Evolutionary conservation across 352 stramenopile species (phyloP), one percentile per base, ranked within the genome.

Genomic region (Phytopythium oedochilum): DNA sequence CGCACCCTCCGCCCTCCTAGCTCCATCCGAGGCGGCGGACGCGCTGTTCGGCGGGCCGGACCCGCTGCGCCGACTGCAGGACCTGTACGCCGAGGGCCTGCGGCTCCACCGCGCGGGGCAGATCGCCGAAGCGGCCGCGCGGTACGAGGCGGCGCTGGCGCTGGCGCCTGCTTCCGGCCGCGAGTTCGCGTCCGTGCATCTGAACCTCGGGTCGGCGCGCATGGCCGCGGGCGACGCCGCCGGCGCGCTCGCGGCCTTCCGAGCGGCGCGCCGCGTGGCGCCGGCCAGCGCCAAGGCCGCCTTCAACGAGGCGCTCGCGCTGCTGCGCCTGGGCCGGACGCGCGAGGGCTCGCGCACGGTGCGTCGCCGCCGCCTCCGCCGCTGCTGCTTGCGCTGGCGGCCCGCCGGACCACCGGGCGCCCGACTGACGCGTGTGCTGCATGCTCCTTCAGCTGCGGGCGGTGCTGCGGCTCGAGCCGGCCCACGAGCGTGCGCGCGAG

Each of bases 181-280:
- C 3, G 61, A 75, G 29, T 89, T 86, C 35, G 75, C 79, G 23
- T 88, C 81, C 7, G 48, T 89, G 42, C 69, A 86, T 36, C 68
- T 92, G 48, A 92, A 89, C 57, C 58, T 84, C n/a, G 76, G 76
- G 20, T 86, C 73, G 20, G 81, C 77, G 1, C 58, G 68, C 17
- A 74, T 88, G 61, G 49, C 59, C 8, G 67, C 83, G 53, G 60
- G 63, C 22, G 64, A 71, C 18, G 63, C 67, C 43, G 51, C 44
- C 0, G 61, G 76, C 7, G 81, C 81, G 12, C 55, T 86, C 0
- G 56, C 46, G 12, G 64, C 57, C 0, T 81, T 86, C 52, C 32
- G 68, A 18, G 55, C 69, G 15, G 78, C 81, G 2, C 62, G 75
- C 22, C 71, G 53, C 9, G 73, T 88, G 20, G 72, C 89, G 45